Conservation (phyloP, 768 basidiomycete genomes). For the Asterophora parasitica region DNA sequence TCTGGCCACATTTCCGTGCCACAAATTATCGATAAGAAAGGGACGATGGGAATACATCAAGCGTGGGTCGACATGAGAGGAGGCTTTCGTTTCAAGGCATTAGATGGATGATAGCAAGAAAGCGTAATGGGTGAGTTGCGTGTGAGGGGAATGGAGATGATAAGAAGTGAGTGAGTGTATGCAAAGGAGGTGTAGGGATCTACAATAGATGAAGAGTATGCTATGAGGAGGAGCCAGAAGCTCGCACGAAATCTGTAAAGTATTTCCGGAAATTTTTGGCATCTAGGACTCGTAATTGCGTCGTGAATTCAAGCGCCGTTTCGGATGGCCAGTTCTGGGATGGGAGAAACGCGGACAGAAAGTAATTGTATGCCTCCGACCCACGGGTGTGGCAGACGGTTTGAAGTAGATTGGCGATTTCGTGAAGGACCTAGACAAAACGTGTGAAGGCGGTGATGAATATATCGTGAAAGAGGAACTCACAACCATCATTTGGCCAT, state of each 20-base stretch:
- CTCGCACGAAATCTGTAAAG: slow-evolving; percentile 78
- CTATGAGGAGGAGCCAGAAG: slow-evolving; percentile 62
- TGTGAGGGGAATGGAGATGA: not conserved
- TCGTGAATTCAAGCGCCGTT: slow-evolving; percentile 66
- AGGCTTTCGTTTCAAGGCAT: not conserved
- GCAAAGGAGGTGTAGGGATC: slow-evolving; percentile 6
- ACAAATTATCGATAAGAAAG: not conserved
- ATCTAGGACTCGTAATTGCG: slow-evolving; percentile 71
- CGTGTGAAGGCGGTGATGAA: not conserved
- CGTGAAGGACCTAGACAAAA: slow-evolving; percentile 68
- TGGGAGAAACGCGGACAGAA: slow-evolving; percentile 77
- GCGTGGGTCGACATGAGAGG: not conserved
- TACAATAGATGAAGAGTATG: slow-evolving; percentile 16
- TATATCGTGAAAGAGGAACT: slow-evolving; percentile 25
- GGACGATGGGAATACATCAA: not conserved
- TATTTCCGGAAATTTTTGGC: slow-evolving; percentile 78
- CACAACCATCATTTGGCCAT: slow-evolving; percentile 82
- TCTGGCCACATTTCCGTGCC: too few relatives aligned
- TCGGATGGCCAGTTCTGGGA: slow-evolving; percentile 84
- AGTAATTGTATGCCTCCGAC: slow-evolving; percentile 76
- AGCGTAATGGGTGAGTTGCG: slow-evolving; percentile 2
- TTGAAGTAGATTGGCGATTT: slow-evolving; percentile 84
- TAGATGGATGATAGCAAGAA: slow-evolving; percentile 7
- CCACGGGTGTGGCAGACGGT: slow-evolving; percentile 72
- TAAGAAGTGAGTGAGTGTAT: slow-evolving; percentile 9